Evolutionary conservation across 257 asterid genomes (phyloP).

Genomic region (Solanum appendiculatum): DNA sequence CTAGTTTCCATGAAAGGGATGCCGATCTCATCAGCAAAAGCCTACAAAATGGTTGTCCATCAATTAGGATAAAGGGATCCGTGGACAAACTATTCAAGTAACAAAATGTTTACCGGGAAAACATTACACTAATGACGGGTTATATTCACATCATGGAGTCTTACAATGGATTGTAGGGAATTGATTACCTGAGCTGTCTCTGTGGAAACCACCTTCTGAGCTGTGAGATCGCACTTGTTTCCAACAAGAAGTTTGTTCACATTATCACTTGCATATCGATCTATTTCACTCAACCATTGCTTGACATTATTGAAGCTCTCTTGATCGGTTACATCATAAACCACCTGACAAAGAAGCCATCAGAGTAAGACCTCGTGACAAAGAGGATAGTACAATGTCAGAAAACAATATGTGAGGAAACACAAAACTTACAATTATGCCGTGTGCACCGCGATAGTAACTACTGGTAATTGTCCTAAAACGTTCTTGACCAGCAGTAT

Average conservation of each 20-base stretch:
- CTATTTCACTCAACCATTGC: slow-evolving; percentile 84
- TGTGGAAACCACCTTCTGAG: slow-evolving; percentile 70
- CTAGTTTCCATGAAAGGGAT: slow-evolving; percentile 44
- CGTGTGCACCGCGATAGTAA: slow-evolving; percentile 94
- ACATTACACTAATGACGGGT: not conserved
- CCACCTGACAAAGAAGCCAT: slow-evolving; percentile 42
- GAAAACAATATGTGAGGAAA: not conserved
- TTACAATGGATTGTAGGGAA: not conserved
- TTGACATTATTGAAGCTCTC: slow-evolving; percentile 88
- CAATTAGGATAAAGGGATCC: not conserved
- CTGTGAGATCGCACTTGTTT: slow-evolving; percentile 70
- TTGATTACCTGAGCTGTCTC: slow-evolving; percentile 66
- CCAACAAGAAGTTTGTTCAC: slow-evolving; percentile 94
- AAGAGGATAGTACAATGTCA: not conserved
- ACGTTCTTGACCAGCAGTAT: slow-evolving; percentile 95
- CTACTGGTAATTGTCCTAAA: slow-evolving; percentile 96
- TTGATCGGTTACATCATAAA: slow-evolving; percentile 84
- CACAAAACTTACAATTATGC: slow-evolving; percentile 64
- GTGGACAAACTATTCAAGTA: not conserved
- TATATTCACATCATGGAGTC: not conserved
- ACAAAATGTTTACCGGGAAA: not conserved
- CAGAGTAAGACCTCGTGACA: not conserved
- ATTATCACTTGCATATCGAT: slow-evolving; percentile 83
- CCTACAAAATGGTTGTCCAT: slow-evolving; percentile 4
- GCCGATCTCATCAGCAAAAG: slow-evolving; percentile 42